A percentile compares a stretch with the other conserved stretches of the same genome.
Conservation (phyloP, 2,329 filamentous ascomycete genomes). For the Chaetomiaceae sp. region DNA sequence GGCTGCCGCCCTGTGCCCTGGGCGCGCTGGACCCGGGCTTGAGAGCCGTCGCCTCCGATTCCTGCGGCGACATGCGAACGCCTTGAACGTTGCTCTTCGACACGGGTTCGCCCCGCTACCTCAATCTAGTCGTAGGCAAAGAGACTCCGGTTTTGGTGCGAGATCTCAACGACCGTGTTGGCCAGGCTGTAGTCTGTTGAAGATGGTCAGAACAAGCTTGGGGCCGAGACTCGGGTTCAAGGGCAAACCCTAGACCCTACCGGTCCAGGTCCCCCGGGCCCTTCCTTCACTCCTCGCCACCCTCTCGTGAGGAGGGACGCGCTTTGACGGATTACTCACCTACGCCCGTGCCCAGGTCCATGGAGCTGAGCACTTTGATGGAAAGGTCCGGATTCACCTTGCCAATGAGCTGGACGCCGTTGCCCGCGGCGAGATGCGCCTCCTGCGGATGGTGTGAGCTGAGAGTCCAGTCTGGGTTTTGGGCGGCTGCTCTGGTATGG, state of each 20-base stretch:
- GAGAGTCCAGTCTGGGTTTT: not conserved
- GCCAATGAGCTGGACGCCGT: conserved; percentile 70
- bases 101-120: conserved; percentile 23
- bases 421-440: conserved; percentile 60
- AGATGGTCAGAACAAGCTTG: too few relatives aligned
- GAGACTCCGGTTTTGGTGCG: conserved; percentile 72
- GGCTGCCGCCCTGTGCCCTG: too few relatives aligned
- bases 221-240: too few relatives aligned
- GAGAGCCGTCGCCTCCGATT: too few relatives aligned
- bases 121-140: conserved; percentile 57
- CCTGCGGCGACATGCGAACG: too few relatives aligned
- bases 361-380: conserved; percentile 62
- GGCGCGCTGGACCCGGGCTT: too few relatives aligned
- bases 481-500: too few relatives aligned
- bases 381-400: conserved; percentile 70
- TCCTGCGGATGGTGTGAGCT: conserved; percentile 44
- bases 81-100: too few relatives aligned
- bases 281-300: not conserved
- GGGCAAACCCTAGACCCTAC: too few relatives aligned
- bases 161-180: conserved; percentile 76
- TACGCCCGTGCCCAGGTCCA: conserved; percentile 62
- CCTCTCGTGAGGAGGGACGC: not conserved
- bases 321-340: conserved; percentile 48
- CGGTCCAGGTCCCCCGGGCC: too few relatives aligned
- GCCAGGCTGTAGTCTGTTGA: conserved; percentile 65